These are phyloP conservation scores for Cercophora newfieldiana DNA, from an alignment of 495 filamentous ascomycete species.

Conservation along the genomic window DNA sequence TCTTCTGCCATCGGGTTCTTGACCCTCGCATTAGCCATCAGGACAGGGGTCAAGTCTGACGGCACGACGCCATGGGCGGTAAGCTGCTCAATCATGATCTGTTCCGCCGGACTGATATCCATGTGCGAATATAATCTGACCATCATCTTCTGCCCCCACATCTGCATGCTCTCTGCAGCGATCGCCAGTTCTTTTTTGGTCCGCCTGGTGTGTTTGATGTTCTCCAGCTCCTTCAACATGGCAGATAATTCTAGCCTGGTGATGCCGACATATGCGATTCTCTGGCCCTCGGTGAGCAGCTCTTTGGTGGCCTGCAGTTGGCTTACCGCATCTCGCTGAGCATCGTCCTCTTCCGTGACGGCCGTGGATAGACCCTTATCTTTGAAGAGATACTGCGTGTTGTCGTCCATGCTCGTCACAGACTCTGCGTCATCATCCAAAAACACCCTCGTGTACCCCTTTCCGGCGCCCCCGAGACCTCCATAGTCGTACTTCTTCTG, in stretches of 20 bases:
- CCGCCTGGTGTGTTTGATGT: slow-evolving; percentile 53
- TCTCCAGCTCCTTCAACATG: slow-evolving; percentile 69
- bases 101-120: slow-evolving; percentile 88
- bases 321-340: slow-evolving; percentile 75
- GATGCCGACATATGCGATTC: slow-evolving; percentile 93
- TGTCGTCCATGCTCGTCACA: slow-evolving; percentile 94
- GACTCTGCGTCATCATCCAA: slow-evolving; percentile 93
- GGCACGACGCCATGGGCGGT: slow-evolving; percentile 87
- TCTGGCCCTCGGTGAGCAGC: slow-evolving; percentile 89
- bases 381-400: slow-evolving; percentile 94
- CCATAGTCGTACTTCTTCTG: slow-evolving; percentile 71
- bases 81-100: slow-evolving; percentile 98
- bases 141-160: slow-evolving; percentile 99
- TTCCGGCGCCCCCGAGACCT: slow-evolving; percentile 81
- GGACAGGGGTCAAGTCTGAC: slow-evolving; percentile 72
- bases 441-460: slow-evolving; percentile 90
- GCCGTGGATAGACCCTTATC: slow-evolving; percentile 57
- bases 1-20: slow-evolving; percentile 81
- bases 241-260: slow-evolving; percentile 72
- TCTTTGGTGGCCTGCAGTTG: slow-evolving; percentile 97
- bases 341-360: slow-evolving; percentile 69
- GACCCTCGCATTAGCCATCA: slow-evolving; percentile 93
- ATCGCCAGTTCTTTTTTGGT: slow-evolving; percentile 68
- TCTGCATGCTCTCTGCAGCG: slow-evolving; percentile 75
- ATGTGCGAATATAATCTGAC: slow-evolving; percentile 89